These are phyloP conservation scores for Neohortaea acidophila DNA, from an alignment of 495 filamentous ascomycete species.

Conservation along the genomic window DNA sequence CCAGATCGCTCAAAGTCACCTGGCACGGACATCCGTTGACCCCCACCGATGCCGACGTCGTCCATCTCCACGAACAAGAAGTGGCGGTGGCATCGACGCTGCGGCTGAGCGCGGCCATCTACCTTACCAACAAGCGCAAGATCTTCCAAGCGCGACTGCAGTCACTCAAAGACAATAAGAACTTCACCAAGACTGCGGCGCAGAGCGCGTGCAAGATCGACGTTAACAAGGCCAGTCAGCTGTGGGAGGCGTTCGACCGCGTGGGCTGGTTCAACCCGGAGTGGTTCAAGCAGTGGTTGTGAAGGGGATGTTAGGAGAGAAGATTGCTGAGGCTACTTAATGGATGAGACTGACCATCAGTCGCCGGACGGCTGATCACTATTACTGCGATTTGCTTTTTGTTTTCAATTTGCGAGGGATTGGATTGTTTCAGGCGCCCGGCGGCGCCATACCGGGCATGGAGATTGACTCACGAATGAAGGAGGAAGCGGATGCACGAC, in stretches of 20 bases:
- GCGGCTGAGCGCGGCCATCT: conserved; percentile 75
- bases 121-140: conserved; percentile 85
- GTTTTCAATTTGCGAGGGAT: too few relatives aligned
- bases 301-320: conserved; percentile 8
- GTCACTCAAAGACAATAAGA: conserved; percentile 54
- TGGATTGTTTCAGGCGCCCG: too few relatives aligned
- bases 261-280: conserved; percentile 71
- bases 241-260: conserved; percentile 82
- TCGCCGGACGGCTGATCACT: too few relatives aligned
- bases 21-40: conserved; percentile 68
- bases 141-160: conserved; percentile 71
- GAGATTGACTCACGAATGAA: too few relatives aligned
- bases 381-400: too few relatives aligned
- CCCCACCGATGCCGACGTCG: conserved; percentile 57
- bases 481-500: too few relatives aligned
- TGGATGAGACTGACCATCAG: too few relatives aligned
- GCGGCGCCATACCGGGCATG: too few relatives aligned
- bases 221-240: conserved; percentile 93
- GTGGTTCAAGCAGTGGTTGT: conserved; percentile 41
- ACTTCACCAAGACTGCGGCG: conserved; percentile 94
- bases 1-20: conserved; percentile 59
- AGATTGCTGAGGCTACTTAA: too few relatives aligned
- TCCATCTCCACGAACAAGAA: conserved; percentile 69
- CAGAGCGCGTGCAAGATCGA: conserved; percentile 97
- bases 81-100: conserved; percentile 62